phyloP scores from a whole-genome alignment of 1,139 yeast species.

The Geotrichum europaeum region DNA sequence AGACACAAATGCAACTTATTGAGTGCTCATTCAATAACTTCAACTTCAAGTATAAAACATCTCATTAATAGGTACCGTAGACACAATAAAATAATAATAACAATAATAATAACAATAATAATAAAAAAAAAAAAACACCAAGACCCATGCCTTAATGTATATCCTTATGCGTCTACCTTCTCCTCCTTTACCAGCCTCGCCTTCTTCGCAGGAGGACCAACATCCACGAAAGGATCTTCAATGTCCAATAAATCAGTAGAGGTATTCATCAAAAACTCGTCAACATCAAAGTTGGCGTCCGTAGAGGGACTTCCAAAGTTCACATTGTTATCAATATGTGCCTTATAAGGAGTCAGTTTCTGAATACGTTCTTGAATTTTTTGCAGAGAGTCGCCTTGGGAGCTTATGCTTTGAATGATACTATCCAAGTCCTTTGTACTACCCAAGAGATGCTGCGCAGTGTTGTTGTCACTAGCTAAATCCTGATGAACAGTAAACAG shows the following conservation, averaged over 20 bases:
- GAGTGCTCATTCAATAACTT: background rate
- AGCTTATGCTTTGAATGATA: constrained; percentile 21
- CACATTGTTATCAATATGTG: background rate
- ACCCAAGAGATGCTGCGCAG: constrained; percentile 19
- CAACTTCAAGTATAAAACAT: background rate
- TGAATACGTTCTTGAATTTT: constrained; percentile 36
- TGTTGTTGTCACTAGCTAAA: constrained; percentile 6
- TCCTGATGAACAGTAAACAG: constrained; percentile 9
- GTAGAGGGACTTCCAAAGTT: constrained; percentile 5
- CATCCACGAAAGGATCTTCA: constrained; percentile 3
- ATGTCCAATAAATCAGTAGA: constrained; percentile 6
- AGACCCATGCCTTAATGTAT: background rate
- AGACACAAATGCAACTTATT: background rate
- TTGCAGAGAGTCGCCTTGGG: constrained; percentile 32
- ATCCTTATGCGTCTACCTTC: background rate
- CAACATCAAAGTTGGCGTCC: constrained; percentile 15
- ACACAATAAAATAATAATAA: background rate
- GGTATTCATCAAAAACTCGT: constrained; percentile 16
- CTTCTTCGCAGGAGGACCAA: constrained; percentile 13
- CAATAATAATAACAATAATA: background rate
- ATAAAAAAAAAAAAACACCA: background rate
- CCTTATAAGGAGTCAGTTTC: constrained; percentile 21
- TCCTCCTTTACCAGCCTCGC: background rate
- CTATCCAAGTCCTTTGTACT: constrained; percentile 14
- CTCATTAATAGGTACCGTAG: background rate